Evolutionary conservation across 2,329 filamentous ascomycete genomes (phyloP).

Genomic region (Ceratocystis diversiconidia): DNA sequence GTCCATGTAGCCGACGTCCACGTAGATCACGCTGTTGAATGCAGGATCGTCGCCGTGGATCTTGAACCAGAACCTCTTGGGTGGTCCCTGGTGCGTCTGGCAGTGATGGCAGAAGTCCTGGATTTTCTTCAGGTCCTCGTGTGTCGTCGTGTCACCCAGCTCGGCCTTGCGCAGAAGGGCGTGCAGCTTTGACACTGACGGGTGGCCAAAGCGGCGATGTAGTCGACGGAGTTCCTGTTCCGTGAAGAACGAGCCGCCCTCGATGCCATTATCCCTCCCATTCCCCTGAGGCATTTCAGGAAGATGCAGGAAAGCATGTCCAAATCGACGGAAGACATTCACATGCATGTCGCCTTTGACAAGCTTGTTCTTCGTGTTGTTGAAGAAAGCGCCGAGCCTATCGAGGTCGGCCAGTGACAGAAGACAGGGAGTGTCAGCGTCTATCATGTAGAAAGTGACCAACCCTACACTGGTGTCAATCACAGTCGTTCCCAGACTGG

Average conservation of each 20-base stretch:
- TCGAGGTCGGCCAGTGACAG: neutral
- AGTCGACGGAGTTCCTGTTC: neutral
- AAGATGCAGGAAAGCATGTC: neutral
- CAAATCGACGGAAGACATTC: neutral
- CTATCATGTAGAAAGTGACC: neutral
- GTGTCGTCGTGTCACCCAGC: neutral
- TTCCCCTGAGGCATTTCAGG: too few relatives aligned
- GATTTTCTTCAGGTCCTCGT: neutral
- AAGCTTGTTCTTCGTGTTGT: neutral
- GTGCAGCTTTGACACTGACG: neutral
- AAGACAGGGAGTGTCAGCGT: neutral
- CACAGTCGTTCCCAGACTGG: neutral
- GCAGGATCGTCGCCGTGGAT: conserved; percentile 21
- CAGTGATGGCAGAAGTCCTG: neutral
- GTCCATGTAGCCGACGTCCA: neutral
- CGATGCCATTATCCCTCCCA: too few relatives aligned
- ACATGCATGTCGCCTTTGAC: neutral
- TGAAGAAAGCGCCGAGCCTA: neutral
- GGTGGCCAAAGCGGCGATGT: neutral
- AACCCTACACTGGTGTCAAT: neutral
- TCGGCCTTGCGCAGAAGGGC: too few relatives aligned
- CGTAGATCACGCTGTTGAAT: neutral
- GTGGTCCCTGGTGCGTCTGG: neutral
- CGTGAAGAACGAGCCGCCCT: too few relatives aligned
- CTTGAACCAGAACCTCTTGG: conserved; percentile 17